These are phyloP conservation scores for Gossypium laxum DNA, from an alignment of 441 rosid species.

Conservation along the genomic window DNA sequence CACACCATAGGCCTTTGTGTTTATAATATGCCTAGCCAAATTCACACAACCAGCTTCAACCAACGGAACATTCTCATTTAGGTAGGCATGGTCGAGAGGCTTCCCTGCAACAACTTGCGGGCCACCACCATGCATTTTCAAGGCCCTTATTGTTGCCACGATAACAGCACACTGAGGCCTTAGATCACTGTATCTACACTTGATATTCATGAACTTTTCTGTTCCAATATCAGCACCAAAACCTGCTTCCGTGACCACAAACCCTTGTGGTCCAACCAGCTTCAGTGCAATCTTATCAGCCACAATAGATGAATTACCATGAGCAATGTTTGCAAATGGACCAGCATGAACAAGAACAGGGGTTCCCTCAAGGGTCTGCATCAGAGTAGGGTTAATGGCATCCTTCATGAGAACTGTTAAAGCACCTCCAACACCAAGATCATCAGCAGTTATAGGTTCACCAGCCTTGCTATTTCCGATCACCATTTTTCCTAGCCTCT, in stretches of 20 bases:
- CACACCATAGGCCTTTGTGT: conserved; percentile 73
- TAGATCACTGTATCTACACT: conserved; percentile 78
- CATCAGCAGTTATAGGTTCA: conserved; percentile 87
- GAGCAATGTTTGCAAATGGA: conserved; percentile 96
- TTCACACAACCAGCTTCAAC: conserved; percentile 91
- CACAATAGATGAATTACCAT: conserved; percentile 88
- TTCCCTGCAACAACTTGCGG: conserved; percentile 90
- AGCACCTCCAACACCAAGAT: conserved; percentile 93
- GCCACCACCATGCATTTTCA: conserved; percentile 98
- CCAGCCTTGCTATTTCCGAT: conserved; percentile 88
- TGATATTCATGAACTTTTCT: conserved; percentile 96
- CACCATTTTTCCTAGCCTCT: conserved; percentile 91
- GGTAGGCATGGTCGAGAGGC: conserved; percentile 77
- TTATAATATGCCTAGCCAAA: conserved; percentile 75
- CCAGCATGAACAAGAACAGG: conserved; percentile 97
- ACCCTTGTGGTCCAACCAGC: conserved; percentile 82
- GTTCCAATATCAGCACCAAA: conserved; percentile 95
- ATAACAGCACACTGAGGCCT: conserved; percentile 83
- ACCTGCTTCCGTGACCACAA: conserved; percentile 95
- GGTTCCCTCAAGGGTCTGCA: conserved; percentile 97
- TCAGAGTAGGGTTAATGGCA: conserved; percentile 84
- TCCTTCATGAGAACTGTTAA: conserved; percentile 93
- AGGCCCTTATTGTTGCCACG: conserved; percentile 90
- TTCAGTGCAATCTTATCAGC: conserved; percentile 96
- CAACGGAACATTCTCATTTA: conserved; percentile 69